These are phyloP conservation scores for Wickerhamomyces queroliae DNA, from an alignment of 805 yeast genomes.

Conservation along the genomic window DNA sequence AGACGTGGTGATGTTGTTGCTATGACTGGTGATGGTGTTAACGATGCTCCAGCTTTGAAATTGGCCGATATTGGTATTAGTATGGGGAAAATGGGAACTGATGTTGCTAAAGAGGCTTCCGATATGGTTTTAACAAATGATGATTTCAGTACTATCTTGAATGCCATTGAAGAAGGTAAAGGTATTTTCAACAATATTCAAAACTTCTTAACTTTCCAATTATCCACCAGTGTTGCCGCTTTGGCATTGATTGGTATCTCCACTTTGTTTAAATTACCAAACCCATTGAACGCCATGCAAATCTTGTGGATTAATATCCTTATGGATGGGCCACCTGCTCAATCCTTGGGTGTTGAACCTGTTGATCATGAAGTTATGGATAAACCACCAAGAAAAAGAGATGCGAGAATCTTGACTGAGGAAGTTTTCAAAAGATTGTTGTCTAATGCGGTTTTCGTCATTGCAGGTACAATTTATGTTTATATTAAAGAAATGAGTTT, in stretches of 20 bases:
- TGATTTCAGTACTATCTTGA: conserved; percentile 89
- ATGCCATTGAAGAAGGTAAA: conserved; percentile 95
- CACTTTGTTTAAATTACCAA: conserved; percentile 82
- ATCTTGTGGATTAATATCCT: conserved; percentile 94
- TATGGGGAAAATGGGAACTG: conserved; percentile 93
- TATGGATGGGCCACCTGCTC: conserved; percentile 99
- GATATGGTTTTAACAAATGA: conserved; percentile 97
- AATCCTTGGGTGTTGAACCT: conserved; percentile 94
- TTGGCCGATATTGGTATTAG: conserved; percentile 95
- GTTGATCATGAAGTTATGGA: conserved; percentile 95
- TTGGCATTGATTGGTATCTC: conserved; percentile 82
- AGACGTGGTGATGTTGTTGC: conserved; percentile 93
- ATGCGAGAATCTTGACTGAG: conserved; percentile 75
- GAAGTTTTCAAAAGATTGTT: conserved; percentile 66
- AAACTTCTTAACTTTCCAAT: conserved; percentile 89
- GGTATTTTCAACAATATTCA: conserved; percentile 96
- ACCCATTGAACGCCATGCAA: conserved; percentile 97
- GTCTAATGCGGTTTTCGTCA: conserved; percentile 66
- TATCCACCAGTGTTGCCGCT: conserved; percentile 95
- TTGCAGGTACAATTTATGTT: conserved; percentile 86
- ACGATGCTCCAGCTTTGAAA: conserved; percentile 97
- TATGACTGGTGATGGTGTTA: conserved; percentile 99
- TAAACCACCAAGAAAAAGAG: conserved; percentile 90
- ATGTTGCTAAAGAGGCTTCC: conserved; percentile 97
- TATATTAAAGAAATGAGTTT: conserved; percentile 79